Conservation (phyloP, 192 early-diverging fungal genomes). For the Umbelopsis ramanniana region DNA sequence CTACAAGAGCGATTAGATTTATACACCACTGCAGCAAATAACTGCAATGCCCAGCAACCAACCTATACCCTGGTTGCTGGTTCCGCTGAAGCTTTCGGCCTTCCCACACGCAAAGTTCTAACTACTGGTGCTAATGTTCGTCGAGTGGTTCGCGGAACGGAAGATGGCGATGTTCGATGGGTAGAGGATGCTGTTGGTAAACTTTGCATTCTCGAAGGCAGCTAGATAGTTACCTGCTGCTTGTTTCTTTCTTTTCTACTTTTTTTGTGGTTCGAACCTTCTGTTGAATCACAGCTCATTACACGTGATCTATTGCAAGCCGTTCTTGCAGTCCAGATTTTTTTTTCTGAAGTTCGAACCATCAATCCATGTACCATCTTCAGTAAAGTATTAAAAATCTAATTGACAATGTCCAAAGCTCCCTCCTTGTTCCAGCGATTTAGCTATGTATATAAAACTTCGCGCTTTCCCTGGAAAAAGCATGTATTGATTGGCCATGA, state of each 20-base stretch:
- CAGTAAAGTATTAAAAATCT: not conserved
- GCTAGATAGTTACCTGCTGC: not conserved
- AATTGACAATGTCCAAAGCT: constrained; percentile 3
- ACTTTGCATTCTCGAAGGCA: constrained; percentile 25
- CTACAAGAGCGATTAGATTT: constrained; percentile 20
- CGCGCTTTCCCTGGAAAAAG: constrained; percentile 40
- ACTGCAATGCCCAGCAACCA: not conserved
- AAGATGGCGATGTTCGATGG: constrained; percentile 39
- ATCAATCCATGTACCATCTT: not conserved
- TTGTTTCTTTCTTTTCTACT: too few species aligned
- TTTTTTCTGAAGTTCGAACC: not conserved
- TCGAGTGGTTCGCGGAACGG: constrained; percentile 29
- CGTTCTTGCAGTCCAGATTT: not conserved
- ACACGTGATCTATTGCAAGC: not conserved
- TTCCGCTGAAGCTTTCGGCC: constrained; percentile 24
- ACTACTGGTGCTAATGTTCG: constrained; percentile 30
- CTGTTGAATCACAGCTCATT: not conserved
- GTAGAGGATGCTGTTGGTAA: constrained; percentile 38
- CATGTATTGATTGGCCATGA: constrained; percentile 40
- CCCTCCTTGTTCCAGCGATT: constrained; percentile 23
- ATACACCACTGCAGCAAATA: not conserved
- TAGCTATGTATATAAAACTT: constrained; percentile 28
- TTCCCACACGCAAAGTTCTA: constrained; percentile 3
- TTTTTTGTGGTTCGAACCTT: not conserved
- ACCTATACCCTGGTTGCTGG: constrained; percentile 11